Conservation (phyloP, 179 eudicot genomes). For the Kewa caespitosa region DNA sequence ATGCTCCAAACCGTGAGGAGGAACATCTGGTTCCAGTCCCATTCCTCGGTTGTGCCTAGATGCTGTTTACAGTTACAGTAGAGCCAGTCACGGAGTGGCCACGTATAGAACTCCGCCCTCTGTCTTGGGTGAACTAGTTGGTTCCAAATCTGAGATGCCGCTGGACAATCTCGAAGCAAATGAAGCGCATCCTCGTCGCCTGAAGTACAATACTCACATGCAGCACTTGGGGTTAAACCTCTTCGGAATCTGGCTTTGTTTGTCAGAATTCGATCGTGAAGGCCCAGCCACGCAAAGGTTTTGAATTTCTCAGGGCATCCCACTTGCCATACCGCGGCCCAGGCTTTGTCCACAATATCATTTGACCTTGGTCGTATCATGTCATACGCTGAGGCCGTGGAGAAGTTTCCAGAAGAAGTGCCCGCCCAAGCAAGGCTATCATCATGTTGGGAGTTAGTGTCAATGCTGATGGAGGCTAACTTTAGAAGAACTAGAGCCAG, state of each 20-base stretch:
- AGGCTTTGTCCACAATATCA: too few species aligned
- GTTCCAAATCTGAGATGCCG: neutral
- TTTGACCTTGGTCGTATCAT: too few species aligned
- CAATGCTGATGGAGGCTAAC: neutral
- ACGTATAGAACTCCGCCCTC: neutral
- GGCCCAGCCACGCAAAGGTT: neutral
- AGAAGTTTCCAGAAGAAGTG: neutral
- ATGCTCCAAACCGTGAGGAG: neutral
- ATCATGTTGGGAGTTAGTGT: neutral
- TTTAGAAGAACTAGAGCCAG: neutral
- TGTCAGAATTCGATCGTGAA: neutral
- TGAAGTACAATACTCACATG: neutral
- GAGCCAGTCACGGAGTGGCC: neutral
- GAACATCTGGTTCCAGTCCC: neutral
- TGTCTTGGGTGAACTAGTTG: neutral
- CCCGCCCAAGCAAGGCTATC: neutral
- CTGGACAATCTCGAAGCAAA: neutral
- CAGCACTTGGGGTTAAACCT: neutral
- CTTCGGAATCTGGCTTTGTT: neutral
- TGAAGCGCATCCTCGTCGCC: neutral
- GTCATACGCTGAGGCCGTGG: too few species aligned
- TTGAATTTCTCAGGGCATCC: neutral
- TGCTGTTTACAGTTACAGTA: too few species aligned
- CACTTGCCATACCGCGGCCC: neutral
- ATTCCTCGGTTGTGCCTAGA: neutral